Percentiles rank a stretch among this genome's conserved stretches.
phyloP scores from a whole-genome alignment of 371 early-diverging fungal species.

The Blakeslea trispora region DNA sequence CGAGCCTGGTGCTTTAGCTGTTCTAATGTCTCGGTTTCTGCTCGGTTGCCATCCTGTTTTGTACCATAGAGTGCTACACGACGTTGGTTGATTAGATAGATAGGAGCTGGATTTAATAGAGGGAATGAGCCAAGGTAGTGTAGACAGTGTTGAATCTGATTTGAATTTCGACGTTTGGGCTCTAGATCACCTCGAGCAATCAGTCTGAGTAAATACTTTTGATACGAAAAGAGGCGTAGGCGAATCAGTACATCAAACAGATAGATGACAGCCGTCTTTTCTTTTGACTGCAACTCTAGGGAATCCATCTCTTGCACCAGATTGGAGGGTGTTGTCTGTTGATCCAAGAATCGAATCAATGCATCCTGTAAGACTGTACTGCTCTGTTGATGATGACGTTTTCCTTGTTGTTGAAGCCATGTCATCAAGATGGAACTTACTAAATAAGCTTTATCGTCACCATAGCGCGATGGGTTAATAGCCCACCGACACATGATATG shows the following conservation, averaged over 20 bases:
- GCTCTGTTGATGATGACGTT: slow-evolving; percentile 9
- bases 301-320: too few species aligned
- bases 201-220: slow-evolving; percentile 60
- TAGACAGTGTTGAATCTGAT: slow-evolving; percentile 51
- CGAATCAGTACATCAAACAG: slow-evolving; percentile 65
- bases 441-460: slow-evolving; percentile 63
- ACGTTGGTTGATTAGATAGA: slow-evolving; percentile 60
- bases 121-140: slow-evolving; percentile 61
- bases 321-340: too few species aligned
- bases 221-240: slow-evolving; percentile 61
- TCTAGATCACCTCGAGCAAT: slow-evolving; percentile 69
- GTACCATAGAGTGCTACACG: slow-evolving; percentile 49
- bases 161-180: slow-evolving; percentile 36
- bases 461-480: slow-evolving; percentile 51
- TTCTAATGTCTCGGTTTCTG: slow-evolving; percentile 27
- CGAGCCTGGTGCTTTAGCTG: slow-evolving; percentile 36
- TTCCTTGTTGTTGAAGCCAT: slow-evolving; percentile 47
- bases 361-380: slow-evolving; percentile 44
- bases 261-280: slow-evolving; percentile 26
- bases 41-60: slow-evolving; percentile 24
- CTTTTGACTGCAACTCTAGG: too few species aligned
- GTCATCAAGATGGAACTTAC: slow-evolving; percentile 51
- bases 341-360: slow-evolving; percentile 45
- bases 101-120: slow-evolving; percentile 36
- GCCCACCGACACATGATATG: slow-evolving; percentile 63